phyloP scores from a whole-genome alignment of 352 stramenopile species.

The Halophytophthora polymorphica region DNA sequence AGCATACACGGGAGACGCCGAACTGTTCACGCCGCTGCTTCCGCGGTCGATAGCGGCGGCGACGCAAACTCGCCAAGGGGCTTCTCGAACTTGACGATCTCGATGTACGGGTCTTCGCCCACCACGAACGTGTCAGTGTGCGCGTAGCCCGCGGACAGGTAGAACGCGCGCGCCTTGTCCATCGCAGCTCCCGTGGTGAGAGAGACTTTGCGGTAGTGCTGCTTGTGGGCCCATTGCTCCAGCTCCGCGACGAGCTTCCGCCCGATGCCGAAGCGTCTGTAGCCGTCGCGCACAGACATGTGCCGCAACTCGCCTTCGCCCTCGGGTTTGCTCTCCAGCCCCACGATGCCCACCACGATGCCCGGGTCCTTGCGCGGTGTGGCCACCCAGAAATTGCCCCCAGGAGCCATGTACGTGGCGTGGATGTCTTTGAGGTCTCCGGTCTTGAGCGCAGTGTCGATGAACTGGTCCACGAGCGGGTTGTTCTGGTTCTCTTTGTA shows the following conservation, averaged over 20 bases:
- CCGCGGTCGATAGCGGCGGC: not conserved
- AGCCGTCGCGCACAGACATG: conserved; percentile 20
- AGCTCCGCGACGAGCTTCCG: conserved; percentile 9
- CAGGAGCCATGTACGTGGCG: conserved; percentile 11
- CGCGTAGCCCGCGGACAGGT: conserved; percentile 14
- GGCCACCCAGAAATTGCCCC: conserved; percentile 27
- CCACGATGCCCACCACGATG: conserved; percentile 18
- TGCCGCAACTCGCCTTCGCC: conserved; percentile 15
- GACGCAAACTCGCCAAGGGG: not conserved
- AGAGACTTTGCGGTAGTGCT: conserved; percentile 16
- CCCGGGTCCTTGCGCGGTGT: conserved; percentile 1
- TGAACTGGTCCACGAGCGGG: conserved; percentile 11
- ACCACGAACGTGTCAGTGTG: conserved; percentile 15
- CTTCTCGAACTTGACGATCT: conserved; percentile 25
- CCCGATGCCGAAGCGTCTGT: conserved; percentile 17
- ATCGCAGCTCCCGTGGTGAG: conserved; percentile 15
- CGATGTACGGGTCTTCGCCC: conserved; percentile 16
- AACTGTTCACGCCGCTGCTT: not conserved
- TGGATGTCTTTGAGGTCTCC: conserved; percentile 20
- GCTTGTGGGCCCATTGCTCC: conserved; percentile 13
- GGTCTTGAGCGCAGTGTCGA: conserved; percentile 7
- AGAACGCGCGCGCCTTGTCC: conserved; percentile 19
- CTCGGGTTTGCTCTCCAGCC: conserved; percentile 10
- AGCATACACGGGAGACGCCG: not conserved
- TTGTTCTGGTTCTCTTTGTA: conserved; percentile 20